phyloP scores from a whole-genome alignment of 805 yeast genomes.

The Schwanniomyces vanrijiae region DNA sequence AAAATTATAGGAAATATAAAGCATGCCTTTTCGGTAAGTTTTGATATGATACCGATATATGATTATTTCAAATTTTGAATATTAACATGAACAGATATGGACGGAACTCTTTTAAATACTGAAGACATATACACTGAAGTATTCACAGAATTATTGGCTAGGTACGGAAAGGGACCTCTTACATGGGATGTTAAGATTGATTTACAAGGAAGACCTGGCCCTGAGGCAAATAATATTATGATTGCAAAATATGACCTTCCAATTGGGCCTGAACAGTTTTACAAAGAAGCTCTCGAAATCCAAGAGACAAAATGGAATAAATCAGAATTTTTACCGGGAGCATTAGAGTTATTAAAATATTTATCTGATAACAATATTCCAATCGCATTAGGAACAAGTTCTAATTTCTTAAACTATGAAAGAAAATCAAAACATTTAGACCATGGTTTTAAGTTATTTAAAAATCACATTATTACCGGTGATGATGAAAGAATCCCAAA shows the following conservation, averaged over 20 bases:
- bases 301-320: conserved; percentile 66
- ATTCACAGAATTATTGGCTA: conserved; percentile 61
- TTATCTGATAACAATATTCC: conserved; percentile 61
- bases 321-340: conserved; percentile 80
- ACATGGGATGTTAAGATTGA: conserved; percentile 89
- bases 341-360: conserved; percentile 60
- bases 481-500: conserved; percentile 81
- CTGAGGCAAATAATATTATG: conserved; percentile 63
- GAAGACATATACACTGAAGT: conserved; percentile 89
- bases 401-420: conserved; percentile 58
- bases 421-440: conserved; percentile 71
- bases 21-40: conserved; percentile 74
- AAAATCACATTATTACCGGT: conserved; percentile 73
- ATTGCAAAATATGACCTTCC: conserved; percentile 70
- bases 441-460: conserved; percentile 64
- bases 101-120: conserved; percentile 88
- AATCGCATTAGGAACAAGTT: conserved; percentile 88
- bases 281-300: conserved; percentile 47
- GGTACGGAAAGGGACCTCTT: conserved; percentile 73
- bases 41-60: background rate
- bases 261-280: conserved; percentile 62
- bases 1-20: conserved; percentile 30
- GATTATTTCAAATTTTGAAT: background rate
- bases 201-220: conserved; percentile 90
- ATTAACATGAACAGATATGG: conserved; percentile 64